phyloP scores from a whole-genome alignment of 441 rosid species.

The Hura crepitans region DNA sequence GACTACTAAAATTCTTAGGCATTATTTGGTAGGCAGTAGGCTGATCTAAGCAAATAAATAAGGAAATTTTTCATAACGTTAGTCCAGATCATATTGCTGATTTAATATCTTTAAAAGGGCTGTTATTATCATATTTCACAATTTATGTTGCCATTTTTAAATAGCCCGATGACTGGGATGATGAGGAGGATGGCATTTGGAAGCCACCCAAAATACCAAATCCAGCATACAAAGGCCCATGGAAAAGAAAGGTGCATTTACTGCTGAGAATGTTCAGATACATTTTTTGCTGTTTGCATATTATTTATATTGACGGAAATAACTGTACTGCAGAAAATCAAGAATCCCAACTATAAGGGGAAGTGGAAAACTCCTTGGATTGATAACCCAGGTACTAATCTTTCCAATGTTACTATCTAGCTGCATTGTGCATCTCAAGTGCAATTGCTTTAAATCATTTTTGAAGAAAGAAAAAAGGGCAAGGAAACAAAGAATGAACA shows the following conservation, averaged over 20 bases:
- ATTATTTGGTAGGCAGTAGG: not conserved
- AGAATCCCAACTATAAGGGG: slow-evolving; percentile 82
- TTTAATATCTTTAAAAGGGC: not conserved
- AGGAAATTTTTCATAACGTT: not conserved
- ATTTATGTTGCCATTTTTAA: slow-evolving; percentile 4
- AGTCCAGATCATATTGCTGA: not conserved
- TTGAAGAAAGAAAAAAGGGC: not conserved
- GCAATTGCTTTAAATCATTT: slow-evolving; percentile 7
- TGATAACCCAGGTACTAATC: slow-evolving; percentile 66
- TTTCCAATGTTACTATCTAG: not conserved
- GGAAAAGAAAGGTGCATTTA: slow-evolving; percentile 67
- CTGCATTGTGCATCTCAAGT: not conserved
- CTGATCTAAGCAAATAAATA: not conserved
- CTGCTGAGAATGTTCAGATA: not conserved
- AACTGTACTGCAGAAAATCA: slow-evolving; percentile 50
- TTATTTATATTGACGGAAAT: slow-evolving; percentile 10
- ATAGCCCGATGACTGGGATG: slow-evolving; percentile 85
- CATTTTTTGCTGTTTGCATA: slow-evolving; percentile 7
- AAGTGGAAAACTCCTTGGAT: slow-evolving; percentile 82
- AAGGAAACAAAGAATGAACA: not conserved
- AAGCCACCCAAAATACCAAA: slow-evolving; percentile 65
- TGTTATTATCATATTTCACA: not conserved
- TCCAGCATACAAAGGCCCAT: slow-evolving; percentile 77
- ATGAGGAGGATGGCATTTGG: slow-evolving; percentile 76
- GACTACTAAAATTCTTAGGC: not conserved